phyloP scores from a whole-genome alignment of 352 stramenopile species.

The Globisporangium sylvaticum region DNA sequence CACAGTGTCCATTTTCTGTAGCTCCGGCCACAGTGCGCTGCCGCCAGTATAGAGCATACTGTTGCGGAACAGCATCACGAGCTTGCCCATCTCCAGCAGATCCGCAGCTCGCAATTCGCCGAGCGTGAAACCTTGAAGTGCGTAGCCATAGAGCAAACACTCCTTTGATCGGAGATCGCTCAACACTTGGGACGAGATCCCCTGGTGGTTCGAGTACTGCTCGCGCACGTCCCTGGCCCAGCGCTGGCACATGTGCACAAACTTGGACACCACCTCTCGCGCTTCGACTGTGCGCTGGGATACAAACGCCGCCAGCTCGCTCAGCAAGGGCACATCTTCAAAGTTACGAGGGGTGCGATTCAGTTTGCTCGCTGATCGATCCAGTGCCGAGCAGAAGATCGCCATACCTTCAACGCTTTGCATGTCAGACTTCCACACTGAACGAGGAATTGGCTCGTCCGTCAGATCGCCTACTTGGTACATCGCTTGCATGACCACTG shows the following conservation, averaged over 20 bases:
- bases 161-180: slow-evolving; percentile 30
- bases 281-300: neutral
- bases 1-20: neutral
- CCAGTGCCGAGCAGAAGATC: slow-evolving; percentile 17
- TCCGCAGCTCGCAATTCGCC: slow-evolving; percentile 3
- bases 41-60: slow-evolving; percentile 11
- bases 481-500: slow-evolving; percentile 39
- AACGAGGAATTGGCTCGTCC: slow-evolving; percentile 18
- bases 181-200: slow-evolving; percentile 7
- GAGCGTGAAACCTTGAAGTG: slow-evolving; percentile 27
- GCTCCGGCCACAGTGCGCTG: neutral
- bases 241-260: neutral
- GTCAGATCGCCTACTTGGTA: slow-evolving; percentile 44
- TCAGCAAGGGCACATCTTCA: slow-evolving; percentile 5
- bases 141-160: slow-evolving; percentile 42
- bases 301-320: slow-evolving; percentile 1
- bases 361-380: neutral
- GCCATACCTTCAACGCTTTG: neutral
- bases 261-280: neutral
- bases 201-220: neutral
- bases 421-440: slow-evolving; percentile 46
- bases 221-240: neutral
- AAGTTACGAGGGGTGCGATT: neutral
- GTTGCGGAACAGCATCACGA: slow-evolving; percentile 43
- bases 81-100: slow-evolving; percentile 32